Evolutionary conservation across 768 basidiomycete species (phyloP).

Genomic region (Lentinula boryana): DNA sequence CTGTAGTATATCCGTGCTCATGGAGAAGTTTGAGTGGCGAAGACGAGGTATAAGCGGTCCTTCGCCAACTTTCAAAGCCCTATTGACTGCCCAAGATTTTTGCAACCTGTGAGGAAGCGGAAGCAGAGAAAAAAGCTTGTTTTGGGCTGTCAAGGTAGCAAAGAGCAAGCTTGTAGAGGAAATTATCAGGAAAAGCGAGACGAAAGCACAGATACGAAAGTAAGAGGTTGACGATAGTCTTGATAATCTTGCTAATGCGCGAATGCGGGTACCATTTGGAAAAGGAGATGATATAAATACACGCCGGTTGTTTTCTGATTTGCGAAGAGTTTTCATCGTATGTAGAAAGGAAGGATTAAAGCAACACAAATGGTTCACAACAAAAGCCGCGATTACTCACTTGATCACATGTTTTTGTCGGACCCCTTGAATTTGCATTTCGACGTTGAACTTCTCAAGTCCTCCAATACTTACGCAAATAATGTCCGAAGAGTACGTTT

Average conservation of each 20-base stretch:
- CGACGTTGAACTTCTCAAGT: background rate
- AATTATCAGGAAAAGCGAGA: background rate
- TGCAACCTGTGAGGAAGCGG: background rate
- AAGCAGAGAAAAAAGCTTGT: background rate
- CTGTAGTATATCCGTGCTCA: background rate
- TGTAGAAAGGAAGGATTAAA: background rate
- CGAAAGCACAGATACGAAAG: background rate
- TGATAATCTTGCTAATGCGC: background rate
- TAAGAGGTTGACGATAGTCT: background rate
- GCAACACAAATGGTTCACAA: background rate
- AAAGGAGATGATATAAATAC: background rate
- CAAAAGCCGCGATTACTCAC: too few species aligned
- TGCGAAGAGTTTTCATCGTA: background rate
- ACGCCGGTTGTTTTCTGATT: background rate
- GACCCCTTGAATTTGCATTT: background rate
- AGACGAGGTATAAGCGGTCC: background rate
- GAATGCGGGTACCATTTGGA: background rate
- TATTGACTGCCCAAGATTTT: background rate
- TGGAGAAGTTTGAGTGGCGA: background rate
- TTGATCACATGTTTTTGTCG: background rate
- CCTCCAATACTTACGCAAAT: background rate
- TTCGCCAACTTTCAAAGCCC: background rate
- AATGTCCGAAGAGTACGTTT: conserved; percentile 1
- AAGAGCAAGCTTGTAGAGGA: background rate
- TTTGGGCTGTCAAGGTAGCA: background rate